Conservation (phyloP, 2,329 filamentous ascomycete species). For the Colletotrichum sp. region DNA sequence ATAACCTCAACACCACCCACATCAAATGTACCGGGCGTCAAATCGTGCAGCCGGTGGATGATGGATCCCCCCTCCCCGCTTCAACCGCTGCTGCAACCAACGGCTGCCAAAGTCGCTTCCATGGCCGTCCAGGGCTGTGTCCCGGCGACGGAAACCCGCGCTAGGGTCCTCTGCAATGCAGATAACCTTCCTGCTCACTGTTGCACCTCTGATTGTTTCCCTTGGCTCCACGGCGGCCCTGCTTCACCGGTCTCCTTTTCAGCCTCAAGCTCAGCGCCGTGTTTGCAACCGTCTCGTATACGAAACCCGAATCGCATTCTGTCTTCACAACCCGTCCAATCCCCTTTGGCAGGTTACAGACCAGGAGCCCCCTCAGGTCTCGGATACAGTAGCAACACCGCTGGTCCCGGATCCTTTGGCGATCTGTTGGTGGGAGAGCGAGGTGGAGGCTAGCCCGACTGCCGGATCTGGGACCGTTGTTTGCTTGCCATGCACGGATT, state of each 20-base stretch:
- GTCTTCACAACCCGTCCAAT: neutral
- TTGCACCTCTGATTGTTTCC: neutral
- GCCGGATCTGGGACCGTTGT: neutral
- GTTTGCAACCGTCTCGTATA: neutral
- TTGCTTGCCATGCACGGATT: neutral
- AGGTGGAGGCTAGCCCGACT: neutral
- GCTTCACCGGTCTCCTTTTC: neutral
- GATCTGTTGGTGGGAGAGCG: neutral
- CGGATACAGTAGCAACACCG: neutral
- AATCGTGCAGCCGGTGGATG: neutral
- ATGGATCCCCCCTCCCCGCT: neutral
- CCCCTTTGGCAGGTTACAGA: neutral
- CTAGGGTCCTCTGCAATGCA: neutral
- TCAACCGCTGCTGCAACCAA: neutral
- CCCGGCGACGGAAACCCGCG: neutral
- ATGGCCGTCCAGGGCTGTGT: neutral
- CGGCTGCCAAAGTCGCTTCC: neutral
- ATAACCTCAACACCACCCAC: neutral
- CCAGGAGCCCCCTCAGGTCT: neutral
- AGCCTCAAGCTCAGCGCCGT: neutral
- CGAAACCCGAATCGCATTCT: neutral
- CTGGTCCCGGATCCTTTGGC: neutral
- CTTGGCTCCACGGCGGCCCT: neutral
- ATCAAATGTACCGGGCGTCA: neutral
- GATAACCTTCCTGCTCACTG: neutral